Conservation (phyloP, 2,329 filamentous ascomycete species). For the Capronia coronata region DNA sequence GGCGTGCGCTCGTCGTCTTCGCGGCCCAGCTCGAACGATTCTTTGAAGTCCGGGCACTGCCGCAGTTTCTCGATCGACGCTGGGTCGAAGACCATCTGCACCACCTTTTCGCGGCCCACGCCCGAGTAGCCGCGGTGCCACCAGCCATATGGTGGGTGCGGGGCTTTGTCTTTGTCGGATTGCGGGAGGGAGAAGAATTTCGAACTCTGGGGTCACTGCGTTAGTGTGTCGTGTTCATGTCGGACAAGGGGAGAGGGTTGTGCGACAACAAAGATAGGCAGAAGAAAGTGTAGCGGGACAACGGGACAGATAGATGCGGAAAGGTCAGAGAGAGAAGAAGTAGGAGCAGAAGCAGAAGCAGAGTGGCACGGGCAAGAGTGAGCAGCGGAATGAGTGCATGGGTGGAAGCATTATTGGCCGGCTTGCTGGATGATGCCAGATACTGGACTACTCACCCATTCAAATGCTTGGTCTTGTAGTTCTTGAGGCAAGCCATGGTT, state of each 20-base stretch:
- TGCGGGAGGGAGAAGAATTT: constrained; percentile 41
- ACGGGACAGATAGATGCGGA: no score
- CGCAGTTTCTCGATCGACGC: constrained; percentile 16
- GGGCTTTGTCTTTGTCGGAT: constrained; percentile 45
- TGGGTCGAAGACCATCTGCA: constrained; percentile 17
- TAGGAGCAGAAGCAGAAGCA: no score
- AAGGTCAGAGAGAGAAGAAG: no score
- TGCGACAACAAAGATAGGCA: no score
- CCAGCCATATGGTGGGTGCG: constrained; percentile 36
- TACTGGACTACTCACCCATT: constrained; percentile 18
- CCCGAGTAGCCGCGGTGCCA: constrained; percentile 22
- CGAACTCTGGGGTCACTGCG: constrained; percentile 24
- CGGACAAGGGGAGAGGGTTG: no score
- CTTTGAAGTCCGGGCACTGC: constrained; percentile 27
- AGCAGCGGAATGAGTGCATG: no score
- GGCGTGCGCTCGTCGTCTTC: constrained; percentile 39
- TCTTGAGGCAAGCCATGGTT: constrained; percentile 35
- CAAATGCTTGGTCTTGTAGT: constrained; percentile 20
- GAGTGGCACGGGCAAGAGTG: no score
- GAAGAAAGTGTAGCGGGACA: no score
- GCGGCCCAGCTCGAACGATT: constrained; percentile 45
- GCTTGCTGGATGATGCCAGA: not conserved
- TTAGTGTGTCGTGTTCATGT: not conserved
- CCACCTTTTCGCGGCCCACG: constrained; percentile 22
- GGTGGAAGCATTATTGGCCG: not conserved